Evolutionary conservation across 257 asterid species (phyloP).

Genomic region (Coffea eugenioides): DNA sequence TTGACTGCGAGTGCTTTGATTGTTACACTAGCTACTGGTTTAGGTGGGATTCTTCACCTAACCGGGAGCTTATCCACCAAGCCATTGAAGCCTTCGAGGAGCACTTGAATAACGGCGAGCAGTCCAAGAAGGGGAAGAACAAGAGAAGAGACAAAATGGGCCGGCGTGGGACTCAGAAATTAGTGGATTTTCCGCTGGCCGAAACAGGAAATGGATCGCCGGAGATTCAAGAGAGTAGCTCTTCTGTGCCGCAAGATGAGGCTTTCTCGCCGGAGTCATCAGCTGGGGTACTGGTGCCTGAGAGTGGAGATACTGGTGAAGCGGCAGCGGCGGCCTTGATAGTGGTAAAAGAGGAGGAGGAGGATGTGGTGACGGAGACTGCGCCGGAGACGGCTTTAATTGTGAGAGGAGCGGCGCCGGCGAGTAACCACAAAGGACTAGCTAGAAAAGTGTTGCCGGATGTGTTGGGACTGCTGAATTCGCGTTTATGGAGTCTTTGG

Average conservation of each 20-base stretch:
- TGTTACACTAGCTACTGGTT: constrained; percentile 75
- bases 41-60: constrained; percentile 75
- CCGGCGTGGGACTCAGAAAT: constrained; percentile 34
- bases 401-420: constrained; percentile 6
- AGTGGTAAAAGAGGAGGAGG: constrained; percentile 13
- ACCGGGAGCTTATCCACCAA: constrained; percentile 69
- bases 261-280: not conserved
- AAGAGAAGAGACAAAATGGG: constrained; percentile 46
- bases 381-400: constrained; percentile 30
- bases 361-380: constrained; percentile 14
- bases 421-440: constrained; percentile 55
- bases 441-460: constrained; percentile 88
- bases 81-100: constrained; percentile 84
- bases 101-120: constrained; percentile 42
- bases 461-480: constrained; percentile 71
- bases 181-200: not conserved
- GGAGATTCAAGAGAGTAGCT: constrained; percentile 20
- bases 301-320: constrained; percentile 12
- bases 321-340: not conserved
- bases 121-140: constrained; percentile 17
- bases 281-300: not conserved
- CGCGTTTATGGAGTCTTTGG: constrained; percentile 92
- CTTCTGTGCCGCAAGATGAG: constrained; percentile 12
- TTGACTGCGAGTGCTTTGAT: constrained; percentile 69
- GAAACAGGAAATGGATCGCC: constrained; percentile 9